A percentile compares a stretch with the other conserved stretches of the same genome.
Evolutionary conservation across 805 yeast species (phyloP).

Genomic region (Pichia exigua): DNA sequence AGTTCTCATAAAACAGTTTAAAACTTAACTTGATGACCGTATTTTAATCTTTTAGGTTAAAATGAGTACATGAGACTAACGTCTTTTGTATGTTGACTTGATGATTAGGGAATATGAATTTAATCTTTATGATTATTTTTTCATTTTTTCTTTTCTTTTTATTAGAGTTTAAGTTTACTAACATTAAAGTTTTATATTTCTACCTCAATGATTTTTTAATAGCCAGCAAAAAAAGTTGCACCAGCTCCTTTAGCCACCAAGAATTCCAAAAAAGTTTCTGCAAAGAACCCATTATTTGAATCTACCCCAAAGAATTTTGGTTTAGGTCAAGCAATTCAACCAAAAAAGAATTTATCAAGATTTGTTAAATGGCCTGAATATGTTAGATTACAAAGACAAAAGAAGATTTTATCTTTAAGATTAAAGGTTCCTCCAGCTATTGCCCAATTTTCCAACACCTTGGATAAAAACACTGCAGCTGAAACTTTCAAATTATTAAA

Average conservation of each 20-base stretch:
- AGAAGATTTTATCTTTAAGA: conserved; percentile 91
- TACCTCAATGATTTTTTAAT: conserved; percentile 27
- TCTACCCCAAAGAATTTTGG: conserved; percentile 90
- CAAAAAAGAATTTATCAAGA: conserved; percentile 92
- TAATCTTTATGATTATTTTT: background rate
- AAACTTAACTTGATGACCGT: conserved; percentile 24
- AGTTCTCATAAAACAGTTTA: conserved; percentile 10
- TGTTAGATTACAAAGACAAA: conserved; percentile 98
- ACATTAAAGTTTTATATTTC: conserved; percentile 13
- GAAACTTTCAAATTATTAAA: conserved; percentile 94
- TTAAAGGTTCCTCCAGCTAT: conserved; percentile 98
- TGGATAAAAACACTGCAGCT: conserved; percentile 98
- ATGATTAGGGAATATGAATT: conserved; percentile 1
- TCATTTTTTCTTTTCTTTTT: conserved; percentile 4
- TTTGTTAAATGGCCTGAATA: conserved; percentile 99
- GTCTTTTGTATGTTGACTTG: background rate
- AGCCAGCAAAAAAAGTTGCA: conserved; percentile 73
- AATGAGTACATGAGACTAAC: background rate
- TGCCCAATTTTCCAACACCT: conserved; percentile 90
- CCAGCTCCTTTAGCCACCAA: conserved; percentile 96
- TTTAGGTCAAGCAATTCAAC: conserved; percentile 93
- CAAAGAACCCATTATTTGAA: conserved; percentile 81
- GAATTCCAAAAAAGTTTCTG: conserved; percentile 40
- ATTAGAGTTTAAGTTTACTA: conserved; percentile 21
- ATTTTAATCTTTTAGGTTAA: background rate